These are phyloP conservation scores for Singerocomus rubriflavus DNA, from an alignment of 1,284 basidiomycete species.

Conservation along the genomic window DNA sequence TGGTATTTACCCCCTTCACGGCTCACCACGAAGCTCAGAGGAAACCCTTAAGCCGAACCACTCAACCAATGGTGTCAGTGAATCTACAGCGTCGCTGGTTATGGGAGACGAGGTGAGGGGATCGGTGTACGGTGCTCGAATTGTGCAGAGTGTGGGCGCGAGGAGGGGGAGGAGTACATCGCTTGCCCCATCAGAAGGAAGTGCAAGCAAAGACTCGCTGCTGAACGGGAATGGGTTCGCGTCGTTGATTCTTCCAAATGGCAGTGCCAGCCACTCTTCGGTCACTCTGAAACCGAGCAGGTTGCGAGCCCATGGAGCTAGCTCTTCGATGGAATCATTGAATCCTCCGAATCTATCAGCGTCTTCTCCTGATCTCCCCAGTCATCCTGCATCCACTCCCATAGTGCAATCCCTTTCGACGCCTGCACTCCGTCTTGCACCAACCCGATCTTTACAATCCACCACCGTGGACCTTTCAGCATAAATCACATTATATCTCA, in stretches of 20 bases:
- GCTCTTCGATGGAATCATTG: slow-evolving; percentile 4
- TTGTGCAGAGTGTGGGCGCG: slow-evolving; percentile 57
- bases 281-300: slow-evolving; percentile 22
- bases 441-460: slow-evolving; percentile 11
- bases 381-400: slow-evolving; percentile 7
- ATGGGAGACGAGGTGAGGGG: slow-evolving; percentile 21
- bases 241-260: slow-evolving; percentile 25
- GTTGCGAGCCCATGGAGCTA: slow-evolving; percentile 10
- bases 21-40: slow-evolving; percentile 48
- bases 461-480: slow-evolving; percentile 15
- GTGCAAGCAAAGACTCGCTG: slow-evolving; percentile 8
- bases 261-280: slow-evolving; percentile 20
- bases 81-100: slow-evolving; percentile 43
- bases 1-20: slow-evolving; percentile 29
- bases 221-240: slow-evolving; percentile 13
- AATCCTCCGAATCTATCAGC: slow-evolving; percentile 19
- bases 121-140: slow-evolving; percentile 41
- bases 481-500: slow-evolving; percentile 22
- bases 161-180: slow-evolving; percentile 40
- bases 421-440: slow-evolving; percentile 6
- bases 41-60: slow-evolving; percentile 59
- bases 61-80: slow-evolving; percentile 36
- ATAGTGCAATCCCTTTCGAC: slow-evolving; percentile 11
- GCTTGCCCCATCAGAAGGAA: slow-evolving; percentile 27
- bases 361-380: slow-evolving; percentile 29